Conservation (phyloP, 2,329 filamentous ascomycete genomes). For the Botrytis porri region DNA sequence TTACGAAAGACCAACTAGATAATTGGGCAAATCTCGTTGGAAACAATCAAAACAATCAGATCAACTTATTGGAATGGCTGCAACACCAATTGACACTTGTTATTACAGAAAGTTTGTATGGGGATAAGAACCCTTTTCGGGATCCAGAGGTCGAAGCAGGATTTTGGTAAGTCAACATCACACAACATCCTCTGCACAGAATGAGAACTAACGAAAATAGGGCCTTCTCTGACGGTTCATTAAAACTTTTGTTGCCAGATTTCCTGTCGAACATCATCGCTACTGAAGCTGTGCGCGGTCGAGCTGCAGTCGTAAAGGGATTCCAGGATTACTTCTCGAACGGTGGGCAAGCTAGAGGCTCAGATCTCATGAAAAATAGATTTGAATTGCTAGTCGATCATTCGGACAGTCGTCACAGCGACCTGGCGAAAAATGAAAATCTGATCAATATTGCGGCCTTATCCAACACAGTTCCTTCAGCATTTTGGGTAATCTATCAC, state of each 20-base stretch:
- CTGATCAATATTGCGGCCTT: slow-evolving; percentile 4
- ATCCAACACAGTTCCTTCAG: slow-evolving; percentile 9
- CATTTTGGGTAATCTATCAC: slow-evolving; percentile 12
- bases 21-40: not conserved
- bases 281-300: slow-evolving; percentile 1
- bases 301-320: not conserved
- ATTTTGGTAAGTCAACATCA: slow-evolving; percentile 11
- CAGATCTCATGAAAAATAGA: slow-evolving; percentile 4
- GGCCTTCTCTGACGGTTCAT: slow-evolving; percentile 3
- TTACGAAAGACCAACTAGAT: not conserved
- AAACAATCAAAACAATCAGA: not conserved
- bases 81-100: slow-evolving; percentile 13
- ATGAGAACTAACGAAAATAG: not conserved
- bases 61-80: slow-evolving; percentile 6
- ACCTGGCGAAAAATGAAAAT: slow-evolving; percentile 5
- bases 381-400: not conserved
- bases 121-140: slow-evolving; percentile 8
- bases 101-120: slow-evolving; percentile 15
- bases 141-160: slow-evolving; percentile 12
- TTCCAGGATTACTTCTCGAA: slow-evolving; percentile 4
- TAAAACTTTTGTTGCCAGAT: slow-evolving; percentile 5
- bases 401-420: not conserved
- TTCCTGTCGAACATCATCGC: not conserved
- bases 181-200: too few species aligned
- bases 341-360: not conserved